A percentile compares a stretch with the other conserved stretches of the same genome.
Conservation (phyloP, 768 basidiomycete genomes). For the Chalciporus piperatus region DNA sequence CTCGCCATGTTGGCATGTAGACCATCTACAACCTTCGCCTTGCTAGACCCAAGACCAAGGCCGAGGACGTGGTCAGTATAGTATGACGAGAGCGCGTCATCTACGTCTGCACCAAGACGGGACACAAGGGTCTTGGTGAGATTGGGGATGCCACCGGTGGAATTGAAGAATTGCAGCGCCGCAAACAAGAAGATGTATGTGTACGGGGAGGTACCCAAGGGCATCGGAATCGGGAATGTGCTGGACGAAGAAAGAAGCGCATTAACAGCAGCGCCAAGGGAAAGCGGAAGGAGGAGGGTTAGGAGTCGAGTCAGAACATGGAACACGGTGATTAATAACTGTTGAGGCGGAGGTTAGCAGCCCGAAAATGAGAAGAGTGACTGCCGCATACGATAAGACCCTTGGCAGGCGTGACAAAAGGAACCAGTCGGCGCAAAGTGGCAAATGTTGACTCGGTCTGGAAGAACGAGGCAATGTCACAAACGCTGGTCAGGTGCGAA, state of each 20-base stretch:
- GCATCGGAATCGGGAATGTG: slow-evolving; percentile 17
- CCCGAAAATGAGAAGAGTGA: background rate
- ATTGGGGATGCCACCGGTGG: slow-evolving; percentile 71
- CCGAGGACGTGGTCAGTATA: slow-evolving; percentile 87
- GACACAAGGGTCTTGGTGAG: slow-evolving; percentile 74
- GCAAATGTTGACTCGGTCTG: slow-evolving; percentile 18
- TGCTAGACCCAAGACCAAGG: slow-evolving; percentile 79
- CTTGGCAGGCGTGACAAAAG: slow-evolving; percentile 21
- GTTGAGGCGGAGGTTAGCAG: slow-evolving; percentile 4
- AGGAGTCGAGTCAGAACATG: slow-evolving; percentile 75
- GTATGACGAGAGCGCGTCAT: slow-evolving; percentile 54
- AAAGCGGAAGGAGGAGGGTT: slow-evolving; percentile 67
- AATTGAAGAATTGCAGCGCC: slow-evolving; percentile 67
- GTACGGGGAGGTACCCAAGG: slow-evolving; percentile 54
- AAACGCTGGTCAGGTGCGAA: background rate
- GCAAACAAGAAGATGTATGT: slow-evolving; percentile 67
- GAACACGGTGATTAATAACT: slow-evolving; percentile 68
- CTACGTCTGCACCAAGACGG: slow-evolving; percentile 87
- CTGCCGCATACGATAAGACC: slow-evolving; percentile 21
- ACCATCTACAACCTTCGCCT: slow-evolving; percentile 76
- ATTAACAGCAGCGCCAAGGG: slow-evolving; percentile 49
- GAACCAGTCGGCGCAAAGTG: slow-evolving; percentile 14
- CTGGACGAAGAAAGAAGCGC: slow-evolving; percentile 16
- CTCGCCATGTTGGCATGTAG: slow-evolving; percentile 11
- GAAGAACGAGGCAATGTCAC: background rate